Evolutionary conservation across 345 rosid species (phyloP).

Genomic region (Hibiscus mutabilis): DNA sequence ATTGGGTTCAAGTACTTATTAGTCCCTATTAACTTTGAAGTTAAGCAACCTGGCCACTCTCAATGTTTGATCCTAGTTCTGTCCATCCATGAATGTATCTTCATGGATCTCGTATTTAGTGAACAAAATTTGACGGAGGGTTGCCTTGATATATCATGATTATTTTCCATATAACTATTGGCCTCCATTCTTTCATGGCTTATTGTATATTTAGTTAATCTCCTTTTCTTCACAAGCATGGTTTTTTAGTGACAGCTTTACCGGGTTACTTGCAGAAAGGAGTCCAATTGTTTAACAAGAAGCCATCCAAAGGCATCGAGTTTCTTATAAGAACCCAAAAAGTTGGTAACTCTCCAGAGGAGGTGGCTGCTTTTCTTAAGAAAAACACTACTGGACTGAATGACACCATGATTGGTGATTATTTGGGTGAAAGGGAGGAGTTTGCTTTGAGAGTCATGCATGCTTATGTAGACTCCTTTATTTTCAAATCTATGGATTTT

Average conservation of each 20-base stretch:
- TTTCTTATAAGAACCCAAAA: constrained; percentile 69
- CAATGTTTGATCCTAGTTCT: too few relatives aligned
- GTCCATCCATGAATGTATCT: background rate
- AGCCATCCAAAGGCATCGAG: constrained; percentile 90
- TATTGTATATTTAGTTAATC: background rate
- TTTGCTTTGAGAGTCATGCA: constrained; percentile 88
- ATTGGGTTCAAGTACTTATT: too few relatives aligned
- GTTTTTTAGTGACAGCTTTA: constrained; percentile 23
- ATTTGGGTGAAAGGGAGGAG: constrained; percentile 95
- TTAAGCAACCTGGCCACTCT: too few relatives aligned
- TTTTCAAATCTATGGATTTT: constrained; percentile 79
- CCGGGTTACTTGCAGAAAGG: constrained; percentile 73
- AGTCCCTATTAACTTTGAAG: too few relatives aligned
- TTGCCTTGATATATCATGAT: background rate
- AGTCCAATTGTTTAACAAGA: constrained; percentile 71
- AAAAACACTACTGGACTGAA: constrained; percentile 56
- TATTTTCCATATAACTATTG: constrained; percentile 1
- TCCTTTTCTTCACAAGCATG: background rate
- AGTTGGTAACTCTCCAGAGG: constrained; percentile 73
- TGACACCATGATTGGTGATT: constrained; percentile 90
- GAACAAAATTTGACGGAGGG: background rate
- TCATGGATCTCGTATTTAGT: background rate
- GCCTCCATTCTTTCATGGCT: background rate
- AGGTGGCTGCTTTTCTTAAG: constrained; percentile 74
- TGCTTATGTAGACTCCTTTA: constrained; percentile 88